Conservation (phyloP, 169 alveolate genomes). For the Babesia bovis region DNA sequence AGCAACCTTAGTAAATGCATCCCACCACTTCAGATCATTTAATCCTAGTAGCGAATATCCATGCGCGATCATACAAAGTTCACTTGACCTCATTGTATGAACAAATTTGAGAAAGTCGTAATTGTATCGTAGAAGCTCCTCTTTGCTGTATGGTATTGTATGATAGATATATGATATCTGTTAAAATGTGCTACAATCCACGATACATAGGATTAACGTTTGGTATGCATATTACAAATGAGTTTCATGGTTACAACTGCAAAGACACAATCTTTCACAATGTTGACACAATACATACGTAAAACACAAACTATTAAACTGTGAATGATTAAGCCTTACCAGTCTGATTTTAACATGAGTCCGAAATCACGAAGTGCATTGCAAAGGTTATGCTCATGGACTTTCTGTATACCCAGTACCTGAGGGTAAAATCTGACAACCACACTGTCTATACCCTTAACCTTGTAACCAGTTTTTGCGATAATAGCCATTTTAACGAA, state of each 20-base stretch:
- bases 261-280: background rate
- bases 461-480: conserved; percentile 32
- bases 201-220: background rate
- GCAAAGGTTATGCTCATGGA: conserved; percentile 65
- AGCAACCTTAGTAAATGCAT: conserved; percentile 33
- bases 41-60: conserved; percentile 52
- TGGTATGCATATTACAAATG: background rate
- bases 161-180: background rate
- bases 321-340: no score
- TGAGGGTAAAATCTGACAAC: conserved; percentile 47
- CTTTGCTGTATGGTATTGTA: conserved; percentile 7
- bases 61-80: conserved; percentile 65
- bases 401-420: conserved; percentile 63
- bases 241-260: no score
- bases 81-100: conserved; percentile 59
- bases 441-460: conserved; percentile 56
- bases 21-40: conserved; percentile 62
- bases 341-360: conserved; percentile 52
- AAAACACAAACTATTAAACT: no score
- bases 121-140: conserved; percentile 34
- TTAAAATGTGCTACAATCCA: background rate
- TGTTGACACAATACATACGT: no score
- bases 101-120: conserved; percentile 55
- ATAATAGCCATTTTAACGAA: conserved; percentile 23
- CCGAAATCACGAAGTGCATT: conserved; percentile 68